Base-by-base conservation (phyloP, 768 basidiomycete species). In the Ephemerocybe angulata region DNA sequence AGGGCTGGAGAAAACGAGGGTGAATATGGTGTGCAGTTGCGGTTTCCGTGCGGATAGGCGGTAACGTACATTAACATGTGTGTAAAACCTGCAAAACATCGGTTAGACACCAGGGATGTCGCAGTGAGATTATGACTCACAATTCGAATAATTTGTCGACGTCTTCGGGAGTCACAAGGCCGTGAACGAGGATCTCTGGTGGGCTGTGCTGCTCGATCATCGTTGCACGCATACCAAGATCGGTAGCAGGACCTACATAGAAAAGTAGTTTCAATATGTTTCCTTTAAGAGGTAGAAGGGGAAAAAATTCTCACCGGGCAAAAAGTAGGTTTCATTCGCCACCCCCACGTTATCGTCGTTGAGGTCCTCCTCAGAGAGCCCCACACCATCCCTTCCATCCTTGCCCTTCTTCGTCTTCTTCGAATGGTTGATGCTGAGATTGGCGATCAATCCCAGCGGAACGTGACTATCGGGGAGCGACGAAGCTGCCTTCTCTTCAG, bases 101-200 rank as follows among this genome's bases (percentile, higher is more conserved):
- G 17, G 56, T 30, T 4, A n/a, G n/a, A n/a, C n/a, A n/a, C n/a
- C n/a, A n/a, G n/a, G n/a, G n/a, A n/a, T n/a, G n/a, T n/a, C n/a
- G n/a, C n/a, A n/a, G n/a, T n/a, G n/a, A n/a, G n/a, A n/a, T n/a
- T n/a, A n/a, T 22, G 7, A 77, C 90, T 29, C 60, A 90, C 88
- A 93, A 89, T 30, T 88, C 78, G 60, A 93, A 93, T n/a, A 93
- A 69, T 59, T 85, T 85, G 55, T 91, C 86, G 2, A 92, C 89
- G 57, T 93, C 90, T 44, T 82, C 81, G 0, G 86, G 81, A 1
- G 83, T 84, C 31, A 93, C 88, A 21, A 93, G 70, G 10, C 88
- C 88, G 60, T 91, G 90, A 1, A 90, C 80, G 38, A 93, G 65
- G 53, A 93, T 90, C 61, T 91, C 90, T 0, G 90, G 90, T 1